Evolutionary conservation across 805 yeast genomes (phyloP).

Genomic region (Cyberlindnera misumaiensis): DNA sequence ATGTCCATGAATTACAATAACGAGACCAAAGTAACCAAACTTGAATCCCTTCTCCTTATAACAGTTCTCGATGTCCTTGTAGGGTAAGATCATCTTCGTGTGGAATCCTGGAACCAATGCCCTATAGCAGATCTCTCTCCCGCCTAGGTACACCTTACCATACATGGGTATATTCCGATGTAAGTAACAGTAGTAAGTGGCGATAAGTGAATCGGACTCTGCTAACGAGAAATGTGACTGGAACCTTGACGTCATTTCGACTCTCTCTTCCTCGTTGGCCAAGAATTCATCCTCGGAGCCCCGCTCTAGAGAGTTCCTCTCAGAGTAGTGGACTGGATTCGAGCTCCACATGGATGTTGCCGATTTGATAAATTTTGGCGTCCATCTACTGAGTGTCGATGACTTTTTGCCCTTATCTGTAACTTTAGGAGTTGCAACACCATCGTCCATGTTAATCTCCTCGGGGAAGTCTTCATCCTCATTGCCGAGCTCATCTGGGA

Average conservation of each 20-base stretch:
- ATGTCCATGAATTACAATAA: constrained; percentile 61
- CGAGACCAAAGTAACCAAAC: constrained; percentile 66
- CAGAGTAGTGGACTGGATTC: constrained; percentile 52
- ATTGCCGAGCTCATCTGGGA: constrained; percentile 5
- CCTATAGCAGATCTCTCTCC: constrained; percentile 66
- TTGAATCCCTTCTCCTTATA: constrained; percentile 61
- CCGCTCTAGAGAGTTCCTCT: constrained; percentile 30
- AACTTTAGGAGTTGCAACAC: background rate
- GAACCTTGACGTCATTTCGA: constrained; percentile 50
- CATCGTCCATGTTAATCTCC: background rate
- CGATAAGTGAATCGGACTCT: constrained; percentile 42
- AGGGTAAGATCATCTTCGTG: constrained; percentile 79
- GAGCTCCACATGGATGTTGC: constrained; percentile 47
- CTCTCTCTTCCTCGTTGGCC: constrained; percentile 35
- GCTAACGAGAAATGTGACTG: constrained; percentile 59
- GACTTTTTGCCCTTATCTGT: constrained; percentile 1
- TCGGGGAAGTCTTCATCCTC: constrained; percentile 4
- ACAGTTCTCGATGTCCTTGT: constrained; percentile 63
- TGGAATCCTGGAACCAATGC: constrained; percentile 71
- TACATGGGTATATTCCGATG: constrained; percentile 70
- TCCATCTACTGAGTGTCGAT: constrained; percentile 10
- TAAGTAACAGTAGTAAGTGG: constrained; percentile 66
- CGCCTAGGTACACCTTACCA: constrained; percentile 76
- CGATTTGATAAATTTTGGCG: constrained; percentile 20
- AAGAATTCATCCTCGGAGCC: constrained; percentile 39